Evolutionary conservation across 2,329 filamentous ascomycete species (phyloP).

Genomic region (Aspergillaceae sp.): DNA sequence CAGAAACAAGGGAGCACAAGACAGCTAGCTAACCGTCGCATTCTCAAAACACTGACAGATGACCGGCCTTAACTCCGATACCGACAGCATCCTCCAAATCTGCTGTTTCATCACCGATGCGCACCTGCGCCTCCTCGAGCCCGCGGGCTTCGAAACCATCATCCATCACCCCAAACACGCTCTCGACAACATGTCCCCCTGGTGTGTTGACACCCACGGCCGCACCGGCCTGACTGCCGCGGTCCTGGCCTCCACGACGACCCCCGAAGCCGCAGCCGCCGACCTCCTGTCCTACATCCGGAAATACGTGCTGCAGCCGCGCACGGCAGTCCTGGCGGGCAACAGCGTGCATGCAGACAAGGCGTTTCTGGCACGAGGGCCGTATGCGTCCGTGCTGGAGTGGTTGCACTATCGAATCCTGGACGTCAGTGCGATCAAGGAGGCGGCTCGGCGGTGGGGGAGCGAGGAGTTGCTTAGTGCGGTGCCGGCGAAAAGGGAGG

Average conservation of each 20-base stretch:
- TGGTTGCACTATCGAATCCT: constrained; percentile 84
- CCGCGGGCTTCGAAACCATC: constrained; percentile 67
- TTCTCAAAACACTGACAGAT: constrained; percentile 50
- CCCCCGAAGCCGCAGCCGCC: constrained; percentile 61
- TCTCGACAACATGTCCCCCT: constrained; percentile 74
- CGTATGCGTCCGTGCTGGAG: constrained; percentile 64
- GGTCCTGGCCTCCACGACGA: constrained; percentile 64
- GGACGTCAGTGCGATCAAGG: constrained; percentile 88
- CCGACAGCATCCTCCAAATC: constrained; percentile 81
- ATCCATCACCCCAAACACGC: constrained; percentile 63
- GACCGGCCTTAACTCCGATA: constrained; percentile 73
- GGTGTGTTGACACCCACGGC: constrained; percentile 76
- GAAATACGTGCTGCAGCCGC: constrained; percentile 56
- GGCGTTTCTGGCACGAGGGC: constrained; percentile 65
- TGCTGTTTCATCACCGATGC: constrained; percentile 85
- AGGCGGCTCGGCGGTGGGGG: constrained; percentile 77
- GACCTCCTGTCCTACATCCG: constrained; percentile 71
- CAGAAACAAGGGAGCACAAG: neutral
- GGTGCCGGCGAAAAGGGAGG: constrained; percentile 62
- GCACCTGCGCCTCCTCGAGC: constrained; percentile 66
- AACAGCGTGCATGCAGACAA: constrained; percentile 90
- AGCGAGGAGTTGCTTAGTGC: constrained; percentile 49
- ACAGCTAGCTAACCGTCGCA: neutral
- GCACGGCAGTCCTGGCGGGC: constrained; percentile 69
- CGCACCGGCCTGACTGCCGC: constrained; percentile 71